Conservation (phyloP, 495 filamentous ascomycete genomes). For the Trichoderma asperelloides region DNA sequence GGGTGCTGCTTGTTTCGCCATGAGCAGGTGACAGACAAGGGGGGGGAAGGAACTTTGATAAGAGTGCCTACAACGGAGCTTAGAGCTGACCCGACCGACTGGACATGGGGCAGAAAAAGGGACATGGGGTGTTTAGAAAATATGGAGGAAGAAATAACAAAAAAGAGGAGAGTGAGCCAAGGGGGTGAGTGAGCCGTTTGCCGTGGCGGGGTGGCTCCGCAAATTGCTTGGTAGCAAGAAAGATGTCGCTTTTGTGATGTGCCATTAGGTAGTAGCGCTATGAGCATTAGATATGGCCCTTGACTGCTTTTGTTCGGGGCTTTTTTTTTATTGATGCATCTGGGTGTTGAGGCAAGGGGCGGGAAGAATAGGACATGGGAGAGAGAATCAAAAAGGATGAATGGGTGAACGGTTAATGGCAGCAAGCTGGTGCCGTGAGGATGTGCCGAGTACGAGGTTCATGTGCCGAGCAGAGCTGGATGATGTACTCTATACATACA, state of each 20-base stretch:
- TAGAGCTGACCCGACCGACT: conserved; percentile 6
- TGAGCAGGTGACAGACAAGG: not conserved
- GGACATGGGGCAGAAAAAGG: not conserved
- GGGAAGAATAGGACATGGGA: not conserved
- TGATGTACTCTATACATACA: not conserved
- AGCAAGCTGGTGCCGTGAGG: not conserved
- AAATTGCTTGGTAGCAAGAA: too few relatives aligned
- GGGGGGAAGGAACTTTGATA: not conserved
- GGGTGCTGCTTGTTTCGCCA: not conserved
- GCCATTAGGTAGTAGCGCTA: too few relatives aligned
- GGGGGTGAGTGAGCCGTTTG: too few relatives aligned
- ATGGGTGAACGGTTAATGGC: conserved; percentile 4
- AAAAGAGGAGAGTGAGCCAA: too few relatives aligned
- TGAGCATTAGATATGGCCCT: too few relatives aligned
- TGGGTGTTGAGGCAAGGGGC: not conserved
- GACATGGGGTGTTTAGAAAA: not conserved
- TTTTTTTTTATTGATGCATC: too few relatives aligned
- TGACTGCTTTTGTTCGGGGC: too few relatives aligned
- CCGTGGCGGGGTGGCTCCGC: too few relatives aligned
- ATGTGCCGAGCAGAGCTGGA: not conserved
- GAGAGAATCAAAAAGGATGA: not conserved
- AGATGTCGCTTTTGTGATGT: too few relatives aligned
- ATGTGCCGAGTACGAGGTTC: not conserved
- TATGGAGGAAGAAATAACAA: not conserved
- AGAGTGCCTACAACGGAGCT: not conserved